Base-by-base conservation (phyloP, 768 basidiomycete genomes). In the Mycena galericulata region DNA sequence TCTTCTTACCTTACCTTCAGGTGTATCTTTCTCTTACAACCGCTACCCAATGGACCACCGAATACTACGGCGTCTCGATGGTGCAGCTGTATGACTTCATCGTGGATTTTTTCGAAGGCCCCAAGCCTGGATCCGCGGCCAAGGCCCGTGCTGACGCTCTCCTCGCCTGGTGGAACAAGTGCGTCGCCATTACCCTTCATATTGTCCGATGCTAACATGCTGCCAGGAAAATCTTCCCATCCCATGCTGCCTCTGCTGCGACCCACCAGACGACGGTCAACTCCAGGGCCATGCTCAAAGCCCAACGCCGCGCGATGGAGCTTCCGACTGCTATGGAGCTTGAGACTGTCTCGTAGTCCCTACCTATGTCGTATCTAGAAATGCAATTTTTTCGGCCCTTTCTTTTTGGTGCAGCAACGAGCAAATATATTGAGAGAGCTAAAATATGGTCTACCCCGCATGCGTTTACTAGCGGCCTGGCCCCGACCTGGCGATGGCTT, bases 141-240 rank as follows among this genome's bases (percentile, higher is more conserved):
- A 34, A 51, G 24, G 27, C 20, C 9, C 51, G 66, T 11, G 59
- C 43, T 15, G 59, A 67, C 15, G 43, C 5, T 9, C 59, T 67
- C 22, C 66, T 67, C 36, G 8, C n/a, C n/a, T 67, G 66, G 66
- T 67, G 66, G 66, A 67, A 67, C 53, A n/a, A 36, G 66, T 67
- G 27, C 51, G 65, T 55, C 22, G 9, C 38, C 26, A 36, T n/a
- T 18, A 9, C 5, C n/a, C 11, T 36, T 18, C 8, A 1, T 12
- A 26, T 17, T 3, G 6, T 34, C 17, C 17, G 2, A 32, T 0
- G 32, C 66, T 56, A 17, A 60, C 34, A 4, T 18, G 20, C 5
- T 15, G 9, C 6, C 45, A 61, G 66, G 26, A n/a, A 61, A 41
- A 47, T 67, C 32, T 67, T 67, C 36, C 50, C 58, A 9, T 22